Evolutionary conservation across 352 stramenopile genomes (phyloP), one percentile per base, ranked within the genome.

Genomic region (Lagenidium sp.): DNA sequence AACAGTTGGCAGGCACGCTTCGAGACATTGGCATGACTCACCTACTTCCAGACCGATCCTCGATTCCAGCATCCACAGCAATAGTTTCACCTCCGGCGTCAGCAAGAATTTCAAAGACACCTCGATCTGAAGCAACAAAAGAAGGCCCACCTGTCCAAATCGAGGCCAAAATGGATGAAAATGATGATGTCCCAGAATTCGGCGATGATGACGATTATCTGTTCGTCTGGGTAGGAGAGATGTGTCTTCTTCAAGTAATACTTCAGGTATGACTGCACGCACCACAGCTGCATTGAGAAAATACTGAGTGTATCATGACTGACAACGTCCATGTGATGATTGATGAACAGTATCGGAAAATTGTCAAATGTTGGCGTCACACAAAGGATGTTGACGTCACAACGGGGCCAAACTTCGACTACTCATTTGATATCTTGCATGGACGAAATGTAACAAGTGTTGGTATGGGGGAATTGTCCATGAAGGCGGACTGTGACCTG

Each of bases 151-250:
- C n/a, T n/a, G n/a, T n/a, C n/a, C n/a, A n/a, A n/a, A n/a, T n/a
- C n/a, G n/a, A n/a, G n/a, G n/a, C n/a, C n/a, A n/a, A n/a, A n/a
- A n/a, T n/a, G n/a, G n/a, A n/a, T n/a, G n/a, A n/a, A n/a, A n/a
- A n/a, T n/a, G n/a, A n/a, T n/a, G n/a, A n/a, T n/a, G n/a, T 6
- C 12, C 31, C 43, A 13, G 47, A 62, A 28, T 20, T 44, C 28
- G 52, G 41, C 8, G 46, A 35, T 12, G 64, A 89, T 26, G 71
- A 89, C 13, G 37, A 72, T 2, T 73, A 69, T 18, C 34, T 84
- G 30, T 82, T 65, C 47, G 51, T 61, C 0, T 86, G 77, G 77
- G 72, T 59, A 36, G 77, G 66, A 13, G 77, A 89, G 38, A 30
- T 85, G 0, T 74, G 72, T 37, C 77, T 87, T 35, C 39, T 86